phyloP scores from a whole-genome alignment of 2,329 filamentous ascomycete species.

The Dactylella cylindrospora region DNA sequence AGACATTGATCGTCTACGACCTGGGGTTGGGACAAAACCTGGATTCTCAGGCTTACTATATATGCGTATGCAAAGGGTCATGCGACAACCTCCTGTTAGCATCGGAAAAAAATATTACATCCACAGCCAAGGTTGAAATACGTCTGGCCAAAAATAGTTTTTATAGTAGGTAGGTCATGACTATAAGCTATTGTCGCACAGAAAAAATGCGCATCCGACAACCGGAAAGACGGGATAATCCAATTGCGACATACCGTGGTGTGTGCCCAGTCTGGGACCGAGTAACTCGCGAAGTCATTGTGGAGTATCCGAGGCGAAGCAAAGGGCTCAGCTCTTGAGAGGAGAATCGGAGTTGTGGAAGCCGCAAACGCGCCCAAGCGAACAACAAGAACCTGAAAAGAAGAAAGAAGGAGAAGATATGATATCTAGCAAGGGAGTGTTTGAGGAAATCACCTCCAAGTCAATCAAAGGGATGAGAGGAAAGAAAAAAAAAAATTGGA shows the following conservation, averaged over 20 bases:
- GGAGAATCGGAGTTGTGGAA: slow-evolving; percentile 41
- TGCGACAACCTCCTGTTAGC: not conserved
- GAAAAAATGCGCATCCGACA: not conserved
- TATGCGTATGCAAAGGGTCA: slow-evolving; percentile 17
- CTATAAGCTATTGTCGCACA: not conserved
- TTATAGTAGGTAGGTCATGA: not conserved
- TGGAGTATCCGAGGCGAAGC: too few relatives aligned
- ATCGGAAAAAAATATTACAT: not conserved
- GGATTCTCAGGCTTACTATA: slow-evolving; percentile 58
- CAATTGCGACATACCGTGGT: slow-evolving; percentile 54
- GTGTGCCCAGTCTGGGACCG: slow-evolving; percentile 59
- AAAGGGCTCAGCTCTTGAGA: too few relatives aligned
- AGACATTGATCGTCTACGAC: slow-evolving; percentile 55
- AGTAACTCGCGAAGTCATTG: slow-evolving; percentile 51
- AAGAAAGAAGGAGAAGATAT: slow-evolving; percentile 5
- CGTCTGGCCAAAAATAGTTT: not conserved
- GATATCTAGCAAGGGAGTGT: too few relatives aligned
- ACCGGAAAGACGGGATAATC: slow-evolving; percentile 25
- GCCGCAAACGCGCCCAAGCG: slow-evolving; percentile 18
- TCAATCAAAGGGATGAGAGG: slow-evolving; percentile 10
- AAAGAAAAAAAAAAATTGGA: slow-evolving; percentile 13
- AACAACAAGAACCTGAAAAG: not conserved
- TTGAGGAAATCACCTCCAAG: too few relatives aligned
- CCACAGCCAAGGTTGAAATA: not conserved
- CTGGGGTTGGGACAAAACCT: slow-evolving; percentile 59